Evolutionary conservation across 305 asterid species (phyloP).

Genomic region (Fraxinus sp.): DNA sequence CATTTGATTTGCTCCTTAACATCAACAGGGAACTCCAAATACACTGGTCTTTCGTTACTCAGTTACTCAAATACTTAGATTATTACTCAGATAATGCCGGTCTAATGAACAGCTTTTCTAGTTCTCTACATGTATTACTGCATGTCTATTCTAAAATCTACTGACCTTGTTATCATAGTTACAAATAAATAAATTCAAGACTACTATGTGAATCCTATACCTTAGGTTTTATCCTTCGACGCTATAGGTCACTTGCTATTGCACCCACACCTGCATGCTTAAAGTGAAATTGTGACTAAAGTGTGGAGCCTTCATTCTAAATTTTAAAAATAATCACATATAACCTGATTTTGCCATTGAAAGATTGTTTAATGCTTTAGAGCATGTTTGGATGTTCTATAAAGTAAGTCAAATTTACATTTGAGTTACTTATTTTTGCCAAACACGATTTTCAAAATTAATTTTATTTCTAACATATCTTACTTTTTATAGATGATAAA

Average conservation of each 20-base stretch:
- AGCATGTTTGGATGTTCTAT: not conserved
- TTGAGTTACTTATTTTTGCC: not conserved
- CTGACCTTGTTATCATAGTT: not conserved
- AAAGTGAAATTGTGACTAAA: not conserved
- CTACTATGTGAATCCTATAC: not conserved
- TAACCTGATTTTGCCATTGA: not conserved
- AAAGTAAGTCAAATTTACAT: not conserved
- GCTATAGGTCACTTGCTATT: not conserved
- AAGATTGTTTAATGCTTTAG: not conserved
- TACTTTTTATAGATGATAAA: not conserved
- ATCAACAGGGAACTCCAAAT: not conserved
- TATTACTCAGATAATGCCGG: not conserved
- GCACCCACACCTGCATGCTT: not conserved
- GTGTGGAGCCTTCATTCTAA: no score
- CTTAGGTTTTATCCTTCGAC: not conserved
- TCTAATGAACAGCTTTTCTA: not conserved
- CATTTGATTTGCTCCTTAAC: not conserved
- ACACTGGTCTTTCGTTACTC: not conserved
- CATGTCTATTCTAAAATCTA: not conserved
- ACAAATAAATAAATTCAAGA: not conserved
- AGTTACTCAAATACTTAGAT: not conserved
- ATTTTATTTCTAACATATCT: not conserved
- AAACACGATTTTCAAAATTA: not conserved
- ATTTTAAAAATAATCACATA: no score
- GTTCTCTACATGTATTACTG: not conserved